These are phyloP conservation scores for Microcyclospora tardicrescens DNA, from an alignment of 2,329 filamentous ascomycete genomes.

Conservation along the genomic window DNA sequence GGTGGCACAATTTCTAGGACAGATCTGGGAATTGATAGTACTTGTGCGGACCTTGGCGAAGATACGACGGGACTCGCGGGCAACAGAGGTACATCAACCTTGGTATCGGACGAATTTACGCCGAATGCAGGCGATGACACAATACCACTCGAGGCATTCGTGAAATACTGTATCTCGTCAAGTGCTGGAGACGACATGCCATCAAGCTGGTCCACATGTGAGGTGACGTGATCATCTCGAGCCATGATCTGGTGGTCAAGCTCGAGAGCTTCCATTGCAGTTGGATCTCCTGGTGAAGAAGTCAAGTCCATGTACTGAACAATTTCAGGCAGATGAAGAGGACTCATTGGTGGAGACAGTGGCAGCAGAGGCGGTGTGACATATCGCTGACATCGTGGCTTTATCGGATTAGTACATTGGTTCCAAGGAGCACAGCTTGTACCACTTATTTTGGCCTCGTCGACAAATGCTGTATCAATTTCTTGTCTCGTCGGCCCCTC, in stretches of 20 bases:
- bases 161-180: slow-evolving; percentile 1
- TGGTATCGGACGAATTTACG: slow-evolving; percentile 5
- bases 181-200: slow-evolving; percentile 7
- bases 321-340: slow-evolving; percentile 13
- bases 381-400: slow-evolving; percentile 20
- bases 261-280: slow-evolving; percentile 12
- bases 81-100: slow-evolving; percentile 35
- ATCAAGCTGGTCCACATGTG: slow-evolving; percentile 11
- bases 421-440: slow-evolving; percentile 9
- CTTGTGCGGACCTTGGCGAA: slow-evolving; percentile 17
- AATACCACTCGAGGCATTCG: neutral
- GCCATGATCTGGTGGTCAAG: slow-evolving; percentile 20
- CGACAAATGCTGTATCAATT: slow-evolving; percentile 6
- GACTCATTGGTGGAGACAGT: slow-evolving; percentile 27
- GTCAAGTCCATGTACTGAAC: slow-evolving; percentile 19
- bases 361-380: slow-evolving; percentile 38
- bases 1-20: no score
- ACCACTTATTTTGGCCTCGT: slow-evolving; percentile 8
- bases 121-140: slow-evolving; percentile 12
- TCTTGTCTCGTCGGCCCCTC: slow-evolving; percentile 12
- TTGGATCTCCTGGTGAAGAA: slow-evolving; percentile 19
- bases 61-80: slow-evolving; percentile 25
- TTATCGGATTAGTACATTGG: slow-evolving; percentile 9
- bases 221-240: slow-evolving; percentile 2
- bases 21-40: no score